Base-by-base conservation (phyloP, 192 early-diverging fungal genomes). In the Funneliformis geosporum region DNA sequence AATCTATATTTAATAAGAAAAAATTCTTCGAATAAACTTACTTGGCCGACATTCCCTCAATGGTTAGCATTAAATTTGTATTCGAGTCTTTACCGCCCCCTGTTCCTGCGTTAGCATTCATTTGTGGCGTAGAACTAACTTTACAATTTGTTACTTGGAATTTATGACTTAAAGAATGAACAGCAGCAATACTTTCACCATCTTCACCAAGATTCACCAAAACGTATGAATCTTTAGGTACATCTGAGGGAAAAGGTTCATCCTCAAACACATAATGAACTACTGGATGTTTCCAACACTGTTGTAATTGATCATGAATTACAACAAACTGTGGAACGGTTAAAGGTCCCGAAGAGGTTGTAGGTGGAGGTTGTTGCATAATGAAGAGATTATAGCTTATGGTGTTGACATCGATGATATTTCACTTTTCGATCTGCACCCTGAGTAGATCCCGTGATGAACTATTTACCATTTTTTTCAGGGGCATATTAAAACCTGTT, bases 261-360 rank as follows among this genome's bases (percentile, higher is more conserved):
- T 79, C 86, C 71, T 85, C 82, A 78, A 87, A 87, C 5, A 87
- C 84, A 77, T 85, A 87, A 73, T 87, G 86, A 3, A 84, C 78
- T 0, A 84, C 50, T 4, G 86, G 86, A 55, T 87, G 86, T 62
- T 82, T 81, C 62, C 82, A 84, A 16, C 79, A 81, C 40, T 82
- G 79, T 28, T 83, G 72, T 7, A 79, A 60, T 55, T 84, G 79
- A 61, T 87, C 86, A 46, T 80, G 84, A 43, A 87, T 81, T 40
- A 87, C 84, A 6, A 87, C 83, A 77, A 84, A 83, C 38, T 87
- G 82, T n/a, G 86, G 84, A 46, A 87, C 83, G 42, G 73, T 75
- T 40, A 75, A 65, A n/a, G 75, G 75, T 21, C n/a, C 44, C 5
- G 75, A 27, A 9, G 28, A 61, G 38, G 14, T 38, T 66, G 64